phyloP scores from a whole-genome alignment of 2,329 filamentous ascomycete species.

The Drechslera avenae region DNA sequence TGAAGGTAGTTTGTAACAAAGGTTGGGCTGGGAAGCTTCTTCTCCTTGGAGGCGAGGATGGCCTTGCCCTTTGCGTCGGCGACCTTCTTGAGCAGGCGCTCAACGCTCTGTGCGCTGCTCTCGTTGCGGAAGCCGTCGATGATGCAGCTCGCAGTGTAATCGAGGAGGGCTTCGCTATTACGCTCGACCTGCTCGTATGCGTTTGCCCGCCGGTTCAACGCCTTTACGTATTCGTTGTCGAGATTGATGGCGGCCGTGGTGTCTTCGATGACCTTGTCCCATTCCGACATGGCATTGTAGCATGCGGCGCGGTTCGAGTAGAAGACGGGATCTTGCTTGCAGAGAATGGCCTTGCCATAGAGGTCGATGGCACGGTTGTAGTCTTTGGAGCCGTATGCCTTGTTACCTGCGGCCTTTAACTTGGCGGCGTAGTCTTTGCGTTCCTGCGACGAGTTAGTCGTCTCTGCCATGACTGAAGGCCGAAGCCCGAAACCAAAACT shows the following conservation, averaged over 20 bases:
- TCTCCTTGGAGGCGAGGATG: constrained; percentile 78
- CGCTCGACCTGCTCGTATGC: constrained; percentile 92
- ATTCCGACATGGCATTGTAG: constrained; percentile 90
- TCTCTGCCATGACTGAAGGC: no score
- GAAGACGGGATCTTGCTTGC: constrained; percentile 96
- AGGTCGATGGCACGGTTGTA: constrained; percentile 93
- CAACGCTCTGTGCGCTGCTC: constrained; percentile 83
- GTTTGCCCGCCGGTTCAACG: constrained; percentile 92
- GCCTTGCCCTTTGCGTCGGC: constrained; percentile 91
- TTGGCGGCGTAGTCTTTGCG: constrained; percentile 85
- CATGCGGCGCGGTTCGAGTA: constrained; percentile 98
- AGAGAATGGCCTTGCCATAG: constrained; percentile 93
- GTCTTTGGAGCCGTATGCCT: constrained; percentile 91
- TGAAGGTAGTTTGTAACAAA: constrained; percentile 99
- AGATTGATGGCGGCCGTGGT: constrained; percentile 93
- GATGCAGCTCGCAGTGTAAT: constrained; percentile 98
- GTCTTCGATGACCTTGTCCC: constrained; percentile 96
- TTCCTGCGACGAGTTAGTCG: constrained; percentile 61
- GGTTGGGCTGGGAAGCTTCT: constrained; percentile 90
- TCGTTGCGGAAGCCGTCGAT: constrained; percentile 97
- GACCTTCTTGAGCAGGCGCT: constrained; percentile 93
- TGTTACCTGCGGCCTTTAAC: constrained; percentile 94
- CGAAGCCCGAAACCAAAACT: no score
- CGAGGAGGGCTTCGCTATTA: constrained; percentile 92
- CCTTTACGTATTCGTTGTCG: constrained; percentile 96